phyloP scores from a whole-genome alignment of 2,329 filamentous ascomycete species.

The Coniochaeta sp. region DNA sequence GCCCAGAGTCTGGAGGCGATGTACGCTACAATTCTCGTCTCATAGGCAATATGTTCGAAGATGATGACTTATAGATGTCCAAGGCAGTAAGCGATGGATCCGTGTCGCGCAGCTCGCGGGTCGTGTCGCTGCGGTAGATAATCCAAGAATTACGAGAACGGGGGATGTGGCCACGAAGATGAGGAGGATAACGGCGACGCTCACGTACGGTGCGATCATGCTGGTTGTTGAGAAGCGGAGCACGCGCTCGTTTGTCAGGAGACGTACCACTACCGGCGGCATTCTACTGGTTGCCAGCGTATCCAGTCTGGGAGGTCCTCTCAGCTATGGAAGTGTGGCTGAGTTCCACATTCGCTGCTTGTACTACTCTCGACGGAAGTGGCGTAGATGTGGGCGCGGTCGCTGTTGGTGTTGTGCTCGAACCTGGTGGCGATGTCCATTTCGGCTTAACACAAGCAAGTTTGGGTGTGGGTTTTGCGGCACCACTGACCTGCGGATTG shows the following conservation, averaged over 20 bases:
- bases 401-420: neutral
- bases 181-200: neutral
- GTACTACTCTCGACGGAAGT: no score
- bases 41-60: neutral
- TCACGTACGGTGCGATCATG: neutral
- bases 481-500: neutral
- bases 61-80: slow-evolving; percentile 20
- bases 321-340: no score
- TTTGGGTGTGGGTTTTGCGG: neutral
- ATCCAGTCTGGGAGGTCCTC: neutral
- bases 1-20: slow-evolving; percentile 8
- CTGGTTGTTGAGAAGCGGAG: neutral
- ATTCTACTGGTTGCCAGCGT: neutral
- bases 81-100: slow-evolving; percentile 15
- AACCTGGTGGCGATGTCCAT: neutral
- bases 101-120: slow-evolving; percentile 12
- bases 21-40: neutral
- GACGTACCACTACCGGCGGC: no score
- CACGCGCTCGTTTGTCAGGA: neutral
- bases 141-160: slow-evolving; percentile 25
- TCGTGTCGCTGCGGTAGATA: slow-evolving; percentile 22
- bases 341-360: no score
- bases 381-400: no score
- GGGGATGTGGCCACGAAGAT: slow-evolving; percentile 11
- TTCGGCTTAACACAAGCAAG: neutral